Percentiles rank a stretch among this genome's conserved stretches.
Conservation (phyloP, 768 basidiomycete species). For the Kwoniella europaea region DNA sequence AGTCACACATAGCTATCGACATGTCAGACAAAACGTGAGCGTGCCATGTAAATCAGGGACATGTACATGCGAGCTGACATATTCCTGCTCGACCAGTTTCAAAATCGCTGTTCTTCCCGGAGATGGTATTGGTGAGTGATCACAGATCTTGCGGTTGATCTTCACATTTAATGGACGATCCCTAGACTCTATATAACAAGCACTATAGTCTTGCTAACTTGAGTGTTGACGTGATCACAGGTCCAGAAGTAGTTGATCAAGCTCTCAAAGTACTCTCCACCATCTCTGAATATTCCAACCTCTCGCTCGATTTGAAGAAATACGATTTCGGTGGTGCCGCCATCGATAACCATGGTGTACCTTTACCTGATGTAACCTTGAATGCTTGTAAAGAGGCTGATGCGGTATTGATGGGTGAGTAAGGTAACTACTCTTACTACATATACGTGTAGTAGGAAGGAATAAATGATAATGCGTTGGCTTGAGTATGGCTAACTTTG, state of each 20-base stretch:
- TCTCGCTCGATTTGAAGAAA: conserved; percentile 73
- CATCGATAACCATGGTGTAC: conserved; percentile 84
- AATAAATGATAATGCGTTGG: not conserved
- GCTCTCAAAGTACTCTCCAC: conserved; percentile 81
- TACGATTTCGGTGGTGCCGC: conserved; percentile 90
- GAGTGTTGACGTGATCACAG: conserved; percentile 58
- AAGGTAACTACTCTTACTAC: not conserved
- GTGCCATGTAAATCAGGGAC: not conserved
- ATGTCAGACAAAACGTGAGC: conserved; percentile 46
- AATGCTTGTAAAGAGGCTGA: conserved; percentile 90
- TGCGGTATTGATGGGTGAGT: conserved; percentile 89
- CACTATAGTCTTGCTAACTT: not conserved
- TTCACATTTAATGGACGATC: not conserved
- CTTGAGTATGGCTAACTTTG: not conserved
- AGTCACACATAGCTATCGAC: conserved; percentile 6
- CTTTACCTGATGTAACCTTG: conserved; percentile 81
- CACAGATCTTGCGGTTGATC: not conserved
- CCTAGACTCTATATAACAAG: not conserved
- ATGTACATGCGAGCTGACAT: not conserved
- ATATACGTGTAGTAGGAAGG: not conserved
- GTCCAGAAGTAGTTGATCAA: conserved; percentile 86
- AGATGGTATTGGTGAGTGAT: conserved; percentile 84
- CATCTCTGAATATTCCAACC: conserved; percentile 68
- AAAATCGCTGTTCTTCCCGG: conserved; percentile 89
- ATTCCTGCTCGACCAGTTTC: conserved; percentile 64